Evolutionary conservation across 768 basidiomycete genomes (phyloP), one percentile per base, ranked within the genome.

Genomic region (Boletellus sp.): DNA sequence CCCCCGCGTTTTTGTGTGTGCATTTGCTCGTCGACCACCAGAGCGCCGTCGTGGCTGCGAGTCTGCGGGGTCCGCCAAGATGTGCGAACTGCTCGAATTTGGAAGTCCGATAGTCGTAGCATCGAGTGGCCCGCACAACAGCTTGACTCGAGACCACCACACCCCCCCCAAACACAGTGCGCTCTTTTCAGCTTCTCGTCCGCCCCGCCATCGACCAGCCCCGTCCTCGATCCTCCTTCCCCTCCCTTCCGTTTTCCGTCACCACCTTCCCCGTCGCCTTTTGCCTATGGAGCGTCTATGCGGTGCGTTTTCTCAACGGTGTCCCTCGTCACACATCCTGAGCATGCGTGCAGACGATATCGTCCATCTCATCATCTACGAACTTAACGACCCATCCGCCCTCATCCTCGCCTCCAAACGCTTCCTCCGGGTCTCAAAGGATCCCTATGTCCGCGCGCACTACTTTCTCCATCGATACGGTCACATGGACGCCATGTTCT

Each of bases 401-500:
- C 72, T 90, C 61, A 77, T 77, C 6, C 74, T 76, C 47, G 69
- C 76, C 41, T 84, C 77, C 28, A 80, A 74, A 57, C 83, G 84
- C 51, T 76, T 83, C 61, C 64, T 81, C 58, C 62, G 70, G 11
- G 80, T 90, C 69, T 81, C 84, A 11, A 77, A 77, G 66, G 86
- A 86, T 69, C 78, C 86, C 50, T 89, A 87, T 63, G 80, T 87
- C 55, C 78, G 86, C 55, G 85, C 87, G 9, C 79, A 79, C 61
- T 90, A 90, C 68, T 90, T 90, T 67, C 78, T 90, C 57, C 69
- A 74, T 56, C 84, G 87, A 57, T 81, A 87, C 69, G 88, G 88
- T 22, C 73, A 71, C 42, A 76, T 79, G 44, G 78, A 88, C 59
- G 87, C 87, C 44, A 69, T 89, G 59, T 90, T 80, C 64, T 79